Evolutionary conservation across 495 filamentous ascomycete genomes (phyloP).

Genomic region (Pyronema domesticum): DNA sequence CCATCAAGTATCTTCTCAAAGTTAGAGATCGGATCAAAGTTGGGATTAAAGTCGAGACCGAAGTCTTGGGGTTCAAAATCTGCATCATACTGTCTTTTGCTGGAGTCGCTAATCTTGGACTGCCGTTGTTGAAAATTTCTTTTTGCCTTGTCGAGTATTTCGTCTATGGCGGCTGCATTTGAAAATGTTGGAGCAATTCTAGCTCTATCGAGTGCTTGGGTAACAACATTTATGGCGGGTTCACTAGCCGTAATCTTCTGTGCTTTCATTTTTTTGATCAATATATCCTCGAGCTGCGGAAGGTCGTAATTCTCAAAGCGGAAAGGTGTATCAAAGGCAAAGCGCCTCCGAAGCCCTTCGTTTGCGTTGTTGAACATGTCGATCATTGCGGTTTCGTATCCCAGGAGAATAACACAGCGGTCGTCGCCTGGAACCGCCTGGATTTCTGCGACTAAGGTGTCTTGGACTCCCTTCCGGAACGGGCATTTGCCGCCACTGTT

Average conservation of each 20-base stretch:
- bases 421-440: conserved; percentile 63
- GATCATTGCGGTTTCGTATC: conserved; percentile 61
- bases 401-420: conserved; percentile 57
- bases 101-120: conserved; percentile 7
- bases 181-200: conserved; percentile 42
- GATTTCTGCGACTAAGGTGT: conserved; percentile 71
- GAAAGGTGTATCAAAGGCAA: conserved; percentile 47
- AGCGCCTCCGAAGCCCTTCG: conserved; percentile 52
- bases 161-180: conserved; percentile 50
- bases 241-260: conserved; percentile 31
- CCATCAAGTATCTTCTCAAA: background rate
- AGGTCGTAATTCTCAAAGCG: conserved; percentile 28
- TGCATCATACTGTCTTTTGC: conserved; percentile 4
- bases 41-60: conserved; percentile 47
- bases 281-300: conserved; percentile 23
- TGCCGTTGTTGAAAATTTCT: conserved; percentile 34
- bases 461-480: conserved; percentile 38
- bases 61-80: conserved; percentile 47
- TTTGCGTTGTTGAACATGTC: conserved; percentile 69
- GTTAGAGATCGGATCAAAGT: conserved; percentile 33
- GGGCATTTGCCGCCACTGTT: conserved; percentile 36
- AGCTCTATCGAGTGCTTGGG: conserved; percentile 34
- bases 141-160: conserved; percentile 43
- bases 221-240: conserved; percentile 30
- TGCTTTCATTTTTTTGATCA: conserved; percentile 32